phyloP scores from a whole-genome alignment of 2,329 filamentous ascomycete species.

The Sclerotinia sclerotiorum region DNA sequence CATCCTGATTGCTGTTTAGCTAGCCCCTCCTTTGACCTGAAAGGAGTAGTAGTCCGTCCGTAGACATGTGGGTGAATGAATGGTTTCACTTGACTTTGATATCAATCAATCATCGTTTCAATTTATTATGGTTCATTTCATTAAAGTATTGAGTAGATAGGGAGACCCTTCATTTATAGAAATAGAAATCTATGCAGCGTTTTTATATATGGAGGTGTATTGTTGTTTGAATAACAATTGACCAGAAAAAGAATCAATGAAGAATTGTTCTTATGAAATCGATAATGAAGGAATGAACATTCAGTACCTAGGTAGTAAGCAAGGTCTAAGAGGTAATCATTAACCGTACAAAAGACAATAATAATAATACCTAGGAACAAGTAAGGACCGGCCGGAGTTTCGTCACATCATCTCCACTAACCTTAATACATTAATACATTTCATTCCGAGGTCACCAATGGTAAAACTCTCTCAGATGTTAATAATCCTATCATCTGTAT shows the following conservation, averaged over 20 bases:
- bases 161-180: background rate
- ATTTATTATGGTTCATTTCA: conserved; percentile 3
- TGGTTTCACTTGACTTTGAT: conserved; percentile 15
- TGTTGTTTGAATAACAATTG: background rate
- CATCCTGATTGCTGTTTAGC: background rate
- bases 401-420: conserved; percentile 1
- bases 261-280: background rate
- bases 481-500: background rate
- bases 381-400: background rate
- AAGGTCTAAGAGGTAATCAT: background rate
- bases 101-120: conserved; percentile 21
- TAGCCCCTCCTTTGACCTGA: background rate
- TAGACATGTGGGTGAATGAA: background rate
- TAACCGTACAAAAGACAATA: background rate
- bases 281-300: background rate
- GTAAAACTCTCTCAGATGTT: background rate
- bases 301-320: too few species aligned
- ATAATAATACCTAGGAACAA: background rate
- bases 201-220: too few species aligned
- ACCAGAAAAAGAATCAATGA: background rate
- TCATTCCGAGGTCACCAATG: background rate
- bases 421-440: background rate
- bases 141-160: background rate
- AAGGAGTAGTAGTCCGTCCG: background rate
- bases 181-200: background rate